Conservation (phyloP, 805 yeast genomes). For the Candida andamanensis region DNA sequence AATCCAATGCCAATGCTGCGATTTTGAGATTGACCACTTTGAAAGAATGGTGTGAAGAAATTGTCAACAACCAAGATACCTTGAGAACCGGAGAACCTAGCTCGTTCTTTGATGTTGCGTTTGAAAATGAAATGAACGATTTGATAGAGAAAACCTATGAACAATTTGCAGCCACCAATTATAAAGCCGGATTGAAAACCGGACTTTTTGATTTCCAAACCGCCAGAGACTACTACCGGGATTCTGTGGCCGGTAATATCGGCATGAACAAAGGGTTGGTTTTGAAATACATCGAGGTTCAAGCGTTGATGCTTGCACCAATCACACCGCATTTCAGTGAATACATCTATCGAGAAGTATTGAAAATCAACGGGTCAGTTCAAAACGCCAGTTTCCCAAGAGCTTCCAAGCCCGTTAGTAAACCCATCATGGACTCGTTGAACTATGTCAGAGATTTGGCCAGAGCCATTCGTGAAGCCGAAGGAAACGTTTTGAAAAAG, state of each 20-base stretch:
- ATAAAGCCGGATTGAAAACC: constrained; percentile 82
- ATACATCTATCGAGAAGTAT: constrained; percentile 76
- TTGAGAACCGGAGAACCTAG: constrained; percentile 48
- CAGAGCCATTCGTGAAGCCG: constrained; percentile 88
- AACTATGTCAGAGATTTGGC: constrained; percentile 74
- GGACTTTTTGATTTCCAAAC: constrained; percentile 94
- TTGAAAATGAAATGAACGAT: constrained; percentile 88
- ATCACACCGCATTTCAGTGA: constrained; percentile 96
- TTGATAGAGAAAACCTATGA: constrained; percentile 70
- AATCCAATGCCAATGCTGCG: constrained; percentile 94
- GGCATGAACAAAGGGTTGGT: constrained; percentile 85
- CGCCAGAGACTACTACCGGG: constrained; percentile 95
- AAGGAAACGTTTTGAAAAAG: constrained; percentile 70
- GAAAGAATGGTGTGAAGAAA: constrained; percentile 93
- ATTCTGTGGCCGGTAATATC: constrained; percentile 46
- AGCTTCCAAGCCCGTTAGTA: constrained; percentile 61
- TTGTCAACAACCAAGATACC: constrained; percentile 44
- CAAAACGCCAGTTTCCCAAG: constrained; percentile 80
- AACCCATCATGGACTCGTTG: constrained; percentile 59
- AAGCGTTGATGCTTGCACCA: constrained; percentile 81
- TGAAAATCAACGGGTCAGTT: constrained; percentile 60
- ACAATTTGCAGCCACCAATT: constrained; percentile 67
- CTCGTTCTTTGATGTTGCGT: constrained; percentile 76
- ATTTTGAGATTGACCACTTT: constrained; percentile 86
- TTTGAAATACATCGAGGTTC: constrained; percentile 76